Base-by-base conservation (phyloP, 129 eudicot species). In the Mikania micrantha region DNA sequence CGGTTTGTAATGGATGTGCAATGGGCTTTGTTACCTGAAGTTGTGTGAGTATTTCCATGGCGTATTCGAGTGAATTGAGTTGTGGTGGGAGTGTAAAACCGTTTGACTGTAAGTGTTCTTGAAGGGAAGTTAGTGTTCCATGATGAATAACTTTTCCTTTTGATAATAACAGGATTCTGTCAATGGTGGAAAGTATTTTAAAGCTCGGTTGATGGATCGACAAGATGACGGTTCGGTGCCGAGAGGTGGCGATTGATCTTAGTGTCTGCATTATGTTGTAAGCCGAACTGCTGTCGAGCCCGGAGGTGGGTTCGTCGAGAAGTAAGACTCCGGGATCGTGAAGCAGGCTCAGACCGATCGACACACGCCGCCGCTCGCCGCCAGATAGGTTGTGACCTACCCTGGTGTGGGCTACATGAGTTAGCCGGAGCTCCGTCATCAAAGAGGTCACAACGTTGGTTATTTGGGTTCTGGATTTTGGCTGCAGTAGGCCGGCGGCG, bases 181-280 rank as follows among this genome's bases (percentile, higher is more conserved):
- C 96, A 21, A 94, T 83, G 45, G 85, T 81, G 44, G 96, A 77
- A 6, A 94, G 82, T 28, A 94, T 87, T 78, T 94, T 94, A 83
- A 89, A 94, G 49, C 97, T 89, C 1, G 99, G 99, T 72, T 94
- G 99, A 53, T 94, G 99, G 0, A 94, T 89, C 10, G 99, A 94
- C 34, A 94, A 39, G 22, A 94, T 74, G 12, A 89, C 79, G 0
- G 99, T 94, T 0, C 96, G 73, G 62, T 56, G 65, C 9, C 96
- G 89, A 1, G 88, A 67, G 7, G 59, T 74, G 0, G 93, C 81
- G 34, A 94, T 80, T 0, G 88, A 74, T 78, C 83, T 72, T 1
- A 93, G 80, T 0, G 95, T 93, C 42, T 86, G 96, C 88, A 93
- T 86, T 2, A 93, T 95, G 20, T 79, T 88, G 67, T 76, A 85